Percentiles rank a stretch among this genome's conserved stretches.
Evolutionary conservation across 2,329 filamentous ascomycete genomes (phyloP).

Genomic region (Neofusicoccum ribis): DNA sequence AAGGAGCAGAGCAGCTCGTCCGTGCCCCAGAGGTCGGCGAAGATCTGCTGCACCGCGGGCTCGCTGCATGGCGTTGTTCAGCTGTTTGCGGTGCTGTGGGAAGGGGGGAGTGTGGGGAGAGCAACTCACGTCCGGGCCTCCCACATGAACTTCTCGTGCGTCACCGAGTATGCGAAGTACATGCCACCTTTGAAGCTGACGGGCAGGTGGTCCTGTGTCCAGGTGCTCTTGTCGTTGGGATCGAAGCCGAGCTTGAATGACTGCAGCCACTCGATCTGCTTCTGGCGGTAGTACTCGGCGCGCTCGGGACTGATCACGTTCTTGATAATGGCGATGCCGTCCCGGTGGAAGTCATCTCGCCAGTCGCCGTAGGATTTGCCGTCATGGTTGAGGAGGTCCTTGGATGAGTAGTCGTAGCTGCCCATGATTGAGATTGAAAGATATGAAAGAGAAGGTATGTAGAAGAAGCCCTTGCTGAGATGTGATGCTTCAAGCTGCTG

Average conservation of each 20-base stretch:
- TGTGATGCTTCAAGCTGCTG: background rate
- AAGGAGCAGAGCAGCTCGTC: slow-evolving; percentile 33
- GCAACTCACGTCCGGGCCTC: slow-evolving; percentile 35
- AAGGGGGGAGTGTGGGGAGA: background rate
- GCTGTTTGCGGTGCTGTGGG: background rate
- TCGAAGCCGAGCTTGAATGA: slow-evolving; percentile 33
- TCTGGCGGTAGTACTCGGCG: slow-evolving; percentile 30
- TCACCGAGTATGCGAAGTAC: slow-evolving; percentile 41
- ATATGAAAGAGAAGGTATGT: too few relatives aligned
- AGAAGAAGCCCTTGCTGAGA: too few relatives aligned
- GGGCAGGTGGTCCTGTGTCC: slow-evolving; percentile 47
- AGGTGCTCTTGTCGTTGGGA: slow-evolving; percentile 38
- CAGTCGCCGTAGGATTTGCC: slow-evolving; percentile 28
- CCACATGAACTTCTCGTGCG: slow-evolving; percentile 49
- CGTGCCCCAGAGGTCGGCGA: slow-evolving; percentile 45
- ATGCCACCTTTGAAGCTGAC: slow-evolving; percentile 40
- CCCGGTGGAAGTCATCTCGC: slow-evolving; percentile 32
- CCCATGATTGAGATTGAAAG: background rate
- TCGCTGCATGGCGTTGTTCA: slow-evolving; percentile 26
- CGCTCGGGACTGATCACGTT: slow-evolving; percentile 27
- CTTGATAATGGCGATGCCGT: slow-evolving; percentile 33
- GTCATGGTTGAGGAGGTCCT: slow-evolving; percentile 20
- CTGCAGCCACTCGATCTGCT: slow-evolving; percentile 34
- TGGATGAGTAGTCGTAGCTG: slow-evolving; percentile 1
- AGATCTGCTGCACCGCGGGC: slow-evolving; percentile 43